phyloP scores from a whole-genome alignment of 495 filamentous ascomycete genomes.

The Durotheca rogersii region DNA sequence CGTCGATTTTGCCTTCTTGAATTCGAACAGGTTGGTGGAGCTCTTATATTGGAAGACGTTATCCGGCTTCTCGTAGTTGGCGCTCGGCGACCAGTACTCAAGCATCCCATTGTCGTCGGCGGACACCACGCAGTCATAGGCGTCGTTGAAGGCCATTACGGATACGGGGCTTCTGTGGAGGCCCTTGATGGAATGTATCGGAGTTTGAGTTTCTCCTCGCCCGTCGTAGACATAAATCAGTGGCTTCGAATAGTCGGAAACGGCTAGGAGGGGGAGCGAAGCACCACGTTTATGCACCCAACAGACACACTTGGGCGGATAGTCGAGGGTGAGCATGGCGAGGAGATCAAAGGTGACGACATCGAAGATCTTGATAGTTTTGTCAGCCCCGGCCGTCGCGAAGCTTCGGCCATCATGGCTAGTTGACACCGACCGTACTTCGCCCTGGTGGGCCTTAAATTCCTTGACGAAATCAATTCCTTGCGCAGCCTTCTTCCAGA shows the following conservation, averaged over 20 bases:
- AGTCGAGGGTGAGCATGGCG: conserved; percentile 73
- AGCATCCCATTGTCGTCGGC: conserved; percentile 91
- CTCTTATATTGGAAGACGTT: conserved; percentile 91
- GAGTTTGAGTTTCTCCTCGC: conserved; percentile 71
- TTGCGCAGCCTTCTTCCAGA: conserved; percentile 94
- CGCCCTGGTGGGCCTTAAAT: conserved; percentile 85
- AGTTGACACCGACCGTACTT: conserved; percentile 76
- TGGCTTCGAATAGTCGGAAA: conserved; percentile 77
- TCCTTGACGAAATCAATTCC: conserved; percentile 98
- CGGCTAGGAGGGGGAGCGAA: conserved; percentile 79
- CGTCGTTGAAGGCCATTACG: conserved; percentile 84
- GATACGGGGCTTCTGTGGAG: conserved; percentile 78
- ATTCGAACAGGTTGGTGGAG: conserved; percentile 90
- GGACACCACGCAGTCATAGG: conserved; percentile 85
- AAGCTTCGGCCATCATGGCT: conserved; percentile 92
- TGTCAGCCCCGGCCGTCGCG: conserved; percentile 83
- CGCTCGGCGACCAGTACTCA: conserved; percentile 89
- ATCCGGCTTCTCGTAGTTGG: conserved; percentile 83
- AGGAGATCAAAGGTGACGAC: conserved; percentile 92
- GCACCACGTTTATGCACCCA: conserved; percentile 91
- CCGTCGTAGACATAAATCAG: conserved; percentile 84
- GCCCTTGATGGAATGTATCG: conserved; percentile 70
- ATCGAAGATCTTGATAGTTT: conserved; percentile 93
- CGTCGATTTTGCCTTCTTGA: conserved; percentile 89
- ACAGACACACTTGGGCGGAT: conserved; percentile 75